Evolutionary conservation across 1,284 basidiomycete species (phyloP), one percentile per base, ranked within the genome.

Genomic region (Cystobasidium pallidum): DNA sequence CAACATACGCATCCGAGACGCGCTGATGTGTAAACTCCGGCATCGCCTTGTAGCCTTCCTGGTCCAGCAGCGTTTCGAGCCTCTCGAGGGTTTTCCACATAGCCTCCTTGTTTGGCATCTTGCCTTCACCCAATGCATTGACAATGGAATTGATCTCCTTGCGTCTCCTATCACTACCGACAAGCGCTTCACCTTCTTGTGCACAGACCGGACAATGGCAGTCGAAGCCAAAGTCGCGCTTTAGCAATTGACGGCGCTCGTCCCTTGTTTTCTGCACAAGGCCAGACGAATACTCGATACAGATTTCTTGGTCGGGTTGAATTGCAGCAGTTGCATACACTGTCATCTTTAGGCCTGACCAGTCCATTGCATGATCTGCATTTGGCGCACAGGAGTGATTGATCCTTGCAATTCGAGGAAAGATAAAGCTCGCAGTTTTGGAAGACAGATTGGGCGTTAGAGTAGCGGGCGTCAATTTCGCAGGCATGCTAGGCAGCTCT

Each of bases 281-380:
- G 0, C 51, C 49, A 17, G 77, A 71, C 34, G 73, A 34, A 70
- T 79, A 79, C 34, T 78, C 77, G 72, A 79, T 79, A 19, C 58
- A 66, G 57, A 79, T 65, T 51, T 78, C 77, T 2, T 70, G 28
- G 8, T 47, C 45, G 8, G 43, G 4, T n/a, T 71, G 26, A 28
- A 78, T 74, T 26, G 34, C 21, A 6, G 75, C 62, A 7, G 75
- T 73, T 24, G 77, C 70, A 66, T 75, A 79, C 11, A 78, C 75
- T 41, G 78, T 75, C 77, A 79, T 78, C 32, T 75, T 71, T 10
- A 79, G 73, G 11, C 75, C 76, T 32, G 52, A 34, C 59, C 75
- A 78, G 68, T 79, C 73, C 41, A 72, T 52, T 19, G 55, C 65
- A 47, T 73, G 73, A 49, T 73, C 75, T 21, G 55, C 63, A 45